Evolutionary conservation across 352 stramenopile species (phyloP), one percentile per base, ranked within the genome.

Genomic region (Phytophthora citrophthora): DNA sequence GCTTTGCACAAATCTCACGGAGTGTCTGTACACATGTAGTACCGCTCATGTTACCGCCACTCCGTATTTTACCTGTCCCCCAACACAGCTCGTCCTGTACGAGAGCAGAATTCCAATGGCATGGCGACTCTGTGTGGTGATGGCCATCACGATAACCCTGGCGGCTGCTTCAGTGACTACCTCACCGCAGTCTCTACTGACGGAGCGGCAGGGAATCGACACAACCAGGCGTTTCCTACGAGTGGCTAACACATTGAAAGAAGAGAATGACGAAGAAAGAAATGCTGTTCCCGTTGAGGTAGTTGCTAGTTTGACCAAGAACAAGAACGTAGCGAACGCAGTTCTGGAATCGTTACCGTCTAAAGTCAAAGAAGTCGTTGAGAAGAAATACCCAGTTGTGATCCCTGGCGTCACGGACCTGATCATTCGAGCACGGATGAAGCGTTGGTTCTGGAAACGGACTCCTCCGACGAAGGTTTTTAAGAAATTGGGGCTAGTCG

Each of bases 251-350:
- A 34, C 26, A 29, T 7, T 10, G 3, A 7, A 50, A 15, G 23
- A 38, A 44, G 11, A 38, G 15, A 36, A 27, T n/a, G 45, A 39
- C 24, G 49, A 55, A 55, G 20, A 45, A n/a, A 55, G 49, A 55
- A 16, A 1, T 12, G 13, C 27, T 10, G 29, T 31, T 10, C 26
- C 44, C 11, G 20, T 13, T 10, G 34, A 46, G 18, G n/a, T 32
- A 8, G 27, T 55, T 0, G 3, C 31, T 9, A 46, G 2, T 3
- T 55, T 55, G 34, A 20, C 9, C 32, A 55, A 55, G 29, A 45
- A 29, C 15, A 46, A 46, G 12, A 46, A 29, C 8, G 18, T 46
- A 23, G 23, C 26, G 23, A 45, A 11, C 12, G 9, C 23, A 24
- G 20, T 36, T 5, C 12, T 27, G 34, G 49, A 55, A 2, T 3